Conservation (phyloP, 257 asterid genomes). For the Ajuga chamaepitys region DNA sequence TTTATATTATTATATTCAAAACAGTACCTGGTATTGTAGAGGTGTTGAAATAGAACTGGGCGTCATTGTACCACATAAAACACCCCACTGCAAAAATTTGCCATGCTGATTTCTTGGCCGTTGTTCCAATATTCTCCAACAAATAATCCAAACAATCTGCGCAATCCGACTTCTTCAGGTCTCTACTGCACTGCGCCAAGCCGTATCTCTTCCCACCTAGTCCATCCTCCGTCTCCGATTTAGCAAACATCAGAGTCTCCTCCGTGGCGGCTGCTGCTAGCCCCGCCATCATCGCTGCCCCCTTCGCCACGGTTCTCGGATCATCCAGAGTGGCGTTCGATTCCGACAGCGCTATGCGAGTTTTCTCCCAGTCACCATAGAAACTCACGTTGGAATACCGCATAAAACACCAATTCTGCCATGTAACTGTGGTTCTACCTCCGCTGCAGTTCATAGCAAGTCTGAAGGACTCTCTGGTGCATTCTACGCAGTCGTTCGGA, state of each 20-base stretch:
- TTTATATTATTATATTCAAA: neutral
- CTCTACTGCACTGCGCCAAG: slow-evolving; percentile 9
- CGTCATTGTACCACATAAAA: neutral
- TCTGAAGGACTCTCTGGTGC: neutral
- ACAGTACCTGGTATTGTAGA: neutral
- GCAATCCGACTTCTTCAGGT: neutral
- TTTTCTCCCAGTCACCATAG: neutral
- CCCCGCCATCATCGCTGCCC: neutral
- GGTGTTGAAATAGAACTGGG: neutral
- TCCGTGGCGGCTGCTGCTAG: neutral
- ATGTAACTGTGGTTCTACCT: neutral
- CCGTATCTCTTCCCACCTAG: neutral
- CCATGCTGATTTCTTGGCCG: neutral
- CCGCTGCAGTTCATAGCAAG: neutral
- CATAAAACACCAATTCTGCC: slow-evolving; percentile 6
- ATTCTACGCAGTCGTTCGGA: neutral
- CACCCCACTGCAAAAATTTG: neutral
- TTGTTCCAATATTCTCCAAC: neutral
- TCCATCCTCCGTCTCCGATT: neutral
- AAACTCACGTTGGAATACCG: slow-evolving; percentile 4
- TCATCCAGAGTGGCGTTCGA: neutral
- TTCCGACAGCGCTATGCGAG: neutral
- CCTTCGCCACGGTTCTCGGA: neutral
- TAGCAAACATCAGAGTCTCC: neutral
- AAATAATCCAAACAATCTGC: neutral